Evolutionary conservation across 768 basidiomycete species (phyloP), one percentile per base, ranked within the genome.

Genomic region (Mycena kentingensis): DNA sequence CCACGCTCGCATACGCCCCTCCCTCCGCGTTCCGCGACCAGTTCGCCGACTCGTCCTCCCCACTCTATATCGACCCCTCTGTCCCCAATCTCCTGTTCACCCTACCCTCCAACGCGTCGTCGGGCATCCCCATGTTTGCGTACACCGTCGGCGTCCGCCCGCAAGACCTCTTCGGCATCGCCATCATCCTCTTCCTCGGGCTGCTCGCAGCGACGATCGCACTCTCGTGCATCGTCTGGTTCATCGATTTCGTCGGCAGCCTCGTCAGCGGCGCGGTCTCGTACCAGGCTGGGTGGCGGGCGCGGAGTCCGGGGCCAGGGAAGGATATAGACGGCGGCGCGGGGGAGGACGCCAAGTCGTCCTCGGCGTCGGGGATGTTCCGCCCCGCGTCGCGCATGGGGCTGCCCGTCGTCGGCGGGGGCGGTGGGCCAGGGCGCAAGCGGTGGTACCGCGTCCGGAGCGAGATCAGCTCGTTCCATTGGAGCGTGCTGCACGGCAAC

Each of bases 401-500:
- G 29, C 53, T 52, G 31, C 43, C 50, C 4, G 26, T 36, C 19
- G 49, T 58, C 16, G 58, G 60, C 29, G 60, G 53, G 15, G 62
- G 61, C 54, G 55, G 60, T n/a, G 55, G 52, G 26, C 73, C 64
- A 68, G 8, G 70, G 71, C 49, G 63, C 42, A 60, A 61, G 41
- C 51, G 51, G 42, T 85, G 83, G 82, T 79, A 77, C 75, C 72
- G 77, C 46, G 58, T 81, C 22, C 79, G 84, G 39, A 75, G 80
- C 28, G 79, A 84, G 60, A 77, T 88, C 54, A 84, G 83, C 44
- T 87, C 88, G 16, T 90, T 93, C 70, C 91, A 93, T 66, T 80
- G 84, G 16, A 88, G 81, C 59, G 82, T 91, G 45, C 73, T 93
- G 47, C 85, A 90, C 58, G 96, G 96, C 38, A 98, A 97, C 69